phyloP scores from a whole-genome alignment of 1,139 yeast genomes.

The Geotrichum australiense region DNA sequence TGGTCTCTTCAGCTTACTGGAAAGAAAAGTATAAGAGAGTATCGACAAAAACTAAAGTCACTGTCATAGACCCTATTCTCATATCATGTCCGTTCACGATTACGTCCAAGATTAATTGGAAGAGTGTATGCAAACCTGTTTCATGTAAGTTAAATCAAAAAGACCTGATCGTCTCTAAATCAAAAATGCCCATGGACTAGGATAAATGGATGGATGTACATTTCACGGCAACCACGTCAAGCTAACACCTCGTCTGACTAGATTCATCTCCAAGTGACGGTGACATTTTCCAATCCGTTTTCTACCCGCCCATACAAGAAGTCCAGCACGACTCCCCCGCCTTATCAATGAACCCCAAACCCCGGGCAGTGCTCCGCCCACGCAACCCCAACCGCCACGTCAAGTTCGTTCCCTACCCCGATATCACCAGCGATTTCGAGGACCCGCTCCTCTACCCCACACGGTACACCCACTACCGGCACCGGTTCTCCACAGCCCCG shows the following conservation, averaged over 20 bases:
- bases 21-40: slow-evolving; percentile 14
- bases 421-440: not conserved
- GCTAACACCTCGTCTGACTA: no score
- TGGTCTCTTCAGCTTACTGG: slow-evolving; percentile 12
- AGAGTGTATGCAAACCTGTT: slow-evolving; percentile 7
- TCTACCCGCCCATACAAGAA: slow-evolving; percentile 2
- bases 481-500: no score
- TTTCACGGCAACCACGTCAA: no score
- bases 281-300: slow-evolving; percentile 3
- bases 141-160: slow-evolving; percentile 1
- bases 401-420: not conserved
- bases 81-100: slow-evolving; percentile 12
- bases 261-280: not conserved
- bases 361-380: no score
- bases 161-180: not conserved
- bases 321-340: slow-evolving; percentile 1
- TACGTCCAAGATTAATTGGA: slow-evolving; percentile 11
- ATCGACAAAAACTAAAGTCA: slow-evolving; percentile 5
- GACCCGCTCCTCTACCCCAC: no score
- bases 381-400: not conserved
- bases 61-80: slow-evolving; percentile 11
- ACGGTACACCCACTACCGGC: no score
- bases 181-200: no score
- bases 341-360: not conserved
- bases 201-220: no score